Evolutionary conservation across 108 stramenopile species (phyloP).

Genomic region (Cyclotella choctawhatcheeana): DNA sequence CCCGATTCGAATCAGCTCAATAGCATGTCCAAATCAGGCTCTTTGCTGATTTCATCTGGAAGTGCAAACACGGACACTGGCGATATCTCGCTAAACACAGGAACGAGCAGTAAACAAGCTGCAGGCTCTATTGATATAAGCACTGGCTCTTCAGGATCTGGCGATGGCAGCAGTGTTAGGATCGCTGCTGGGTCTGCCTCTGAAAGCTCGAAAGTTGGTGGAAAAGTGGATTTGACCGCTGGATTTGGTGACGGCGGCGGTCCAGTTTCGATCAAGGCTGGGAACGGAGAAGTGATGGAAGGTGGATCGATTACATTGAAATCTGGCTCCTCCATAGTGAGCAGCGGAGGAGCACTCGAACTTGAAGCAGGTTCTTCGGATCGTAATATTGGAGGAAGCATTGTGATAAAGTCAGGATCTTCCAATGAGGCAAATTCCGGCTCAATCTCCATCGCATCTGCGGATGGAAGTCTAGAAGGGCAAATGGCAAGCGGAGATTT

Average conservation of each 20-base stretch:
- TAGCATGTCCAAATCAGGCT: slow-evolving; percentile 22
- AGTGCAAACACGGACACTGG: slow-evolving; percentile 16
- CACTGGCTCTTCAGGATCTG: slow-evolving; percentile 10
- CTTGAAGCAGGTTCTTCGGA: not conserved
- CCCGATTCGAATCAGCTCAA: slow-evolving; percentile 11
- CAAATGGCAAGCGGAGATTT: slow-evolving; percentile 17
- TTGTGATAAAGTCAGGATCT: slow-evolving; percentile 14
- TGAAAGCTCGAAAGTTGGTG: not conserved
- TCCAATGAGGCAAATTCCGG: slow-evolving; percentile 1
- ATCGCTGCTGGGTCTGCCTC: slow-evolving; percentile 13
- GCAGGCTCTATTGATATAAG: slow-evolving; percentile 6
- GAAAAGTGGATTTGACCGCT: slow-evolving; percentile 3
- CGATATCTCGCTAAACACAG: slow-evolving; percentile 1
- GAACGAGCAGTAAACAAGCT: not conserved
- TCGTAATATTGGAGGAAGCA: slow-evolving; percentile 14
- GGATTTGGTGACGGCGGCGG: slow-evolving; percentile 4
- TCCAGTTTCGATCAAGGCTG: not conserved
- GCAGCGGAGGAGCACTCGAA: not conserved
- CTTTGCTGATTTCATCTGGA: slow-evolving; percentile 17
- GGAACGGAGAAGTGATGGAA: not conserved
- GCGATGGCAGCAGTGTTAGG: not conserved
- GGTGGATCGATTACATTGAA: slow-evolving; percentile 2
- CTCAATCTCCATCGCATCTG: slow-evolving; percentile 7
- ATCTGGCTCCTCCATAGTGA: not conserved
- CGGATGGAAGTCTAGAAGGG: slow-evolving; percentile 19